Base-by-base conservation (phyloP, 2,329 filamentous ascomycete genomes). In the Botrytis fabae region DNA sequence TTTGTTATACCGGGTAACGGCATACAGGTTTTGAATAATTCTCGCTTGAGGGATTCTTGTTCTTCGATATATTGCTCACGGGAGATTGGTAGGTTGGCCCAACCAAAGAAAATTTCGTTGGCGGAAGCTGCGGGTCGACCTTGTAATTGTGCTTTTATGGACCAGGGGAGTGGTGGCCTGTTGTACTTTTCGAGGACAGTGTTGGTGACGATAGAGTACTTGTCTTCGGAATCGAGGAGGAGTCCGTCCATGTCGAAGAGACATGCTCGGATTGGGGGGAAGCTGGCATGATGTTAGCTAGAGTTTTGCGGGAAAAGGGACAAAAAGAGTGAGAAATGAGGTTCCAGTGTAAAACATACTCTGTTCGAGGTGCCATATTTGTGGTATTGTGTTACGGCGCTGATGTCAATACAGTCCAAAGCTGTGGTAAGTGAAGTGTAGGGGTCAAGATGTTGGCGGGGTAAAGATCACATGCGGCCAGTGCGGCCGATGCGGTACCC, bases 211-310 rank as follows among this genome's bases (percentile, higher is more conserved):
- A 88, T 81, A 0, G 94, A 96, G 85, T 98, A 98, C 72, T 98
- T 78, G 80, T 98, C 96, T 85, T 98, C 96, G 48, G 93, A 94
- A 83, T 98, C 91, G 81, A 99, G 92, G 32, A 99, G 89, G 51
- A 99, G 91, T 74, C 96, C 96, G 83, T 99, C 96, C 95, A 98
- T 98, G 85, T 99, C 96, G 82, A 99, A 98, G 76, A 99, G 91
- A 83, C 95, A 98, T 78, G 95, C 96, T 78, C 94, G 89, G 74
- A 98, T 87, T 64, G 92, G 90, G 32, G 93, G 92, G 82, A 94
- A 91, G 81, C 92, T 79, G n/a, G 57, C 20, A 48, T 28, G 42
- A 7, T 32, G 28, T 73, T 61, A 62, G 68, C 20, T 28, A 25
- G 38, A 25, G 10, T 25, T 22, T 51, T 10, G 18, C 6, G 22